phyloP scores from a whole-genome alignment of 2,329 filamentous ascomycete species.

The Penicillium sp. region DNA sequence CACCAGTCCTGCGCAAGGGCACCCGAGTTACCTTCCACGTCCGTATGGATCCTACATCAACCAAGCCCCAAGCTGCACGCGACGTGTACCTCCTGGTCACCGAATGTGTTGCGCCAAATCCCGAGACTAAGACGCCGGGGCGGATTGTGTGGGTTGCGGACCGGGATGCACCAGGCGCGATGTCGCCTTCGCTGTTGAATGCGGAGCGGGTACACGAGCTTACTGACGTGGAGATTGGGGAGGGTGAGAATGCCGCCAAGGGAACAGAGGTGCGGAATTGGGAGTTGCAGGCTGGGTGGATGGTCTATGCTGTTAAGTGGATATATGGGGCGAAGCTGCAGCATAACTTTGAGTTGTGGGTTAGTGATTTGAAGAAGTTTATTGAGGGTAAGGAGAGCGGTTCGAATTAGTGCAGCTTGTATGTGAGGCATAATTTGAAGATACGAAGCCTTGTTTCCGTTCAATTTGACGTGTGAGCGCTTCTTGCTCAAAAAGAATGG shows the following conservation, averaged over 20 bases:
- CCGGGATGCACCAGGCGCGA: conserved; percentile 30
- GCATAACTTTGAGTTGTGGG: conserved; percentile 45
- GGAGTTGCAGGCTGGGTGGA: conserved; percentile 47
- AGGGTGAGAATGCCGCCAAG: conserved; percentile 2
- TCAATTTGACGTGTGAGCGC: background rate
- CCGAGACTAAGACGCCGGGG: conserved; percentile 18
- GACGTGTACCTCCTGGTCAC: conserved; percentile 35
- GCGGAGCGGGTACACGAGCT: conserved; percentile 53
- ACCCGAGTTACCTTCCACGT: conserved; percentile 49
- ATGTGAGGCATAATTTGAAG: background rate
- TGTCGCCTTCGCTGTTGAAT: conserved; percentile 39
- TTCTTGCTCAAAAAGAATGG: background rate
- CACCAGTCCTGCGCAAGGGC: conserved; percentile 37
- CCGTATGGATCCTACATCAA: conserved; percentile 41
- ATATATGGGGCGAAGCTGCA: conserved; percentile 42
- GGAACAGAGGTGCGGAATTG: conserved; percentile 44
- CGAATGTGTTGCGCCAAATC: conserved; percentile 33
- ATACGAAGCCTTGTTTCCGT: no score
- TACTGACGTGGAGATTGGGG: conserved; percentile 32
- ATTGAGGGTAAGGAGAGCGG: conserved; percentile 31
- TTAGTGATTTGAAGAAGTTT: conserved; percentile 43
- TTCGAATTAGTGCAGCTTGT: background rate
- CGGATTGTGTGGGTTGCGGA: conserved; percentile 34
- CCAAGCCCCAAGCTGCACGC: conserved; percentile 25
- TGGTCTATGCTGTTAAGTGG: conserved; percentile 46